phyloP scores from a whole-genome alignment of 352 stramenopile genomes.

The Plasmopara muralis region DNA sequence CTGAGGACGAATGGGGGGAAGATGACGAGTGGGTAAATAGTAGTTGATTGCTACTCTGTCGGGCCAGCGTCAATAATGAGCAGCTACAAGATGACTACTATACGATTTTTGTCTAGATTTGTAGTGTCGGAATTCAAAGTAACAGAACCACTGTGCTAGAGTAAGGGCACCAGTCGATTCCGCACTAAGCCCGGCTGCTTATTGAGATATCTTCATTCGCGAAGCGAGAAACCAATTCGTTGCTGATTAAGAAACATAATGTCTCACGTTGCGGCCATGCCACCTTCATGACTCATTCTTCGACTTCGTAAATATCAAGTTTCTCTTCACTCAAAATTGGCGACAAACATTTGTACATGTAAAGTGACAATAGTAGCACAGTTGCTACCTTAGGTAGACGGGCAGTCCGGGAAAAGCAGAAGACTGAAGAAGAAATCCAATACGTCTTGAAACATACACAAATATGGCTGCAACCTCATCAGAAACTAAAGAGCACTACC shows the following conservation, averaged over 20 bases:
- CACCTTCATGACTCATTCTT: slow-evolving; percentile 20
- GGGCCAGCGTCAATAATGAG: neutral
- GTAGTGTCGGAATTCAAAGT: too few relatives aligned
- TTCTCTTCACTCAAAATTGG: slow-evolving; percentile 20
- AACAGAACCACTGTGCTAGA: neutral
- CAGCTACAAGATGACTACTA: slow-evolving; percentile 6
- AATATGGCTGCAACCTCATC: slow-evolving; percentile 66
- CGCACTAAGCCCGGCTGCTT: slow-evolving; percentile 5
- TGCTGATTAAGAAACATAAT: slow-evolving; percentile 35
- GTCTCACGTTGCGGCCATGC: slow-evolving; percentile 24
- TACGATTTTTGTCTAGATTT: neutral
- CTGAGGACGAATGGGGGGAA: slow-evolving; percentile 54
- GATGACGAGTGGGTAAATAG: slow-evolving; percentile 80
- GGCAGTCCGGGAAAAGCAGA: slow-evolving; percentile 86
- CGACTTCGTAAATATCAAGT: slow-evolving; percentile 26
- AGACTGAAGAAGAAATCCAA: slow-evolving; percentile 93
- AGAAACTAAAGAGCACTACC: slow-evolving; percentile 64
- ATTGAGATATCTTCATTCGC: slow-evolving; percentile 30
- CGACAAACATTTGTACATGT: slow-evolving; percentile 86
- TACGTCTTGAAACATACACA: slow-evolving; percentile 91
- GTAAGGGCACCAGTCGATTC: slow-evolving; percentile 6
- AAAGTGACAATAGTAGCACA: slow-evolving; percentile 89
- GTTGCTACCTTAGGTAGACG: slow-evolving; percentile 90
- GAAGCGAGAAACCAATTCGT: slow-evolving; percentile 8
- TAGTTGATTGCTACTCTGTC: slow-evolving; percentile 30